Evolutionary conservation across 495 filamentous ascomycete genomes (phyloP), one percentile per base, ranked within the genome.

Genomic region (Lasiosphaeria ovina): DNA sequence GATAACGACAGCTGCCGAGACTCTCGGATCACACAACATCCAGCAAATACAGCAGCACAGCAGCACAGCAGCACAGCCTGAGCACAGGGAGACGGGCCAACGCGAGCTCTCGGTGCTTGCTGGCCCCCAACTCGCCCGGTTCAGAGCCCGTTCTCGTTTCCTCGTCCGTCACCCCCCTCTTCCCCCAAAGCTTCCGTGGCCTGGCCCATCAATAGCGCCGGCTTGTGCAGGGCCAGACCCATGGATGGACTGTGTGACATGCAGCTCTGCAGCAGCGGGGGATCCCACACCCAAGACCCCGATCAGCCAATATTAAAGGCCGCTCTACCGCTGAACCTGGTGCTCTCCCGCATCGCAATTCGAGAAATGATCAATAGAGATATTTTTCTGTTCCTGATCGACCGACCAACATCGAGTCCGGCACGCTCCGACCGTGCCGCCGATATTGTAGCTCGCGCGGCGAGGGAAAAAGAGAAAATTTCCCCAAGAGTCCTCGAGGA

Each of bases 221-320:
- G 63, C 61, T 32, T 24, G 44, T 62, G 67, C 67, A 64, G 66
- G 44, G 57, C 53, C 51, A 45, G 52, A 40, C 35, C 57, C 35
- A 36, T 48, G 35, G 53, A n/a, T 55, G 57, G 24, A 50, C 55
- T 40, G 64, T 61, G 68, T 68, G 66, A 69, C 69, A 66, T 65
- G 66, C 66, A 66, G 62, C 42, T 57, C 54, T 59, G 58, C 61
- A 63, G 56, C 57, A 65, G 63, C 61, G 62, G 62, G 52, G 63
- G 60, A 55, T 63, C 49, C 59, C 61, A 60, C 61, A 7, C 16
- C 44, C 59, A 63, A 49, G 32, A 55, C 57, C 53, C 55, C 48
- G 57, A 54, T 60, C 72, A 69, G 68, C 77, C 78, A 79, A 80
- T 80, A 80, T 79, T 75, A 69, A 77, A 72, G 70, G 60, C 69